A percentile compares a stretch with the other conserved stretches of the same genome.
Evolutionary conservation across 768 basidiomycete genomes (phyloP).

Genomic region (Pulveroboletus sp.): DNA sequence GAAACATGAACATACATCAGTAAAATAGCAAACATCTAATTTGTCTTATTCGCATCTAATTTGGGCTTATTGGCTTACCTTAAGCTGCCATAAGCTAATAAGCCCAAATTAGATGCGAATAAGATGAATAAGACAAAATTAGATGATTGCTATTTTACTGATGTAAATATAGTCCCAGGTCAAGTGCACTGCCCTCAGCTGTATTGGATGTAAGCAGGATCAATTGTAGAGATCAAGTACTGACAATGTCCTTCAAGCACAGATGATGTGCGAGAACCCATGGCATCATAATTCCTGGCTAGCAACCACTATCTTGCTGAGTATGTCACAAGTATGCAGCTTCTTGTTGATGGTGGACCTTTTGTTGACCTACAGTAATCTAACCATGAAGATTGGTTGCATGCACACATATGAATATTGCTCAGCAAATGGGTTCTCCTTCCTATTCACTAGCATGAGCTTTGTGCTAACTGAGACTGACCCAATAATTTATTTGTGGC

Average conservation of each 20-base stretch:
- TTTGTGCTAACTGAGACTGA: conserved; percentile 14
- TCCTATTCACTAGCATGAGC: not conserved
- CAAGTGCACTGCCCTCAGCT: not conserved
- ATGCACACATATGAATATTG: not conserved
- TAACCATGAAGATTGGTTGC: not conserved
- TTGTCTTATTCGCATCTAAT: no score
- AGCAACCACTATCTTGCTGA: not conserved
- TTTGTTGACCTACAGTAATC: not conserved
- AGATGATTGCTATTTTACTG: no score
- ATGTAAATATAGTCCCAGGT: no score
- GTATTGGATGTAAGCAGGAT: not conserved
- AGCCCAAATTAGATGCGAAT: no score
- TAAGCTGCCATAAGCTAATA: no score
- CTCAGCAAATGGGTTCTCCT: conserved; percentile 17
- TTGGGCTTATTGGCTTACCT: no score
- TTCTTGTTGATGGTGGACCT: not conserved
- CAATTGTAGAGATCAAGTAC: not conserved
- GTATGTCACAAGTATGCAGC: not conserved
- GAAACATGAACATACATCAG: not conserved
- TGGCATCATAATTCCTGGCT: not conserved
- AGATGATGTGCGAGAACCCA: not conserved
- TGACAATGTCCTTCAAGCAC: not conserved
- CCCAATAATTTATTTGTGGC: conserved; percentile 43
- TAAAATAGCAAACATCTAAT: no score
- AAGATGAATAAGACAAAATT: no score